Conservation (phyloP, 768 basidiomycete species). For the Lentinula sp. region DNA sequence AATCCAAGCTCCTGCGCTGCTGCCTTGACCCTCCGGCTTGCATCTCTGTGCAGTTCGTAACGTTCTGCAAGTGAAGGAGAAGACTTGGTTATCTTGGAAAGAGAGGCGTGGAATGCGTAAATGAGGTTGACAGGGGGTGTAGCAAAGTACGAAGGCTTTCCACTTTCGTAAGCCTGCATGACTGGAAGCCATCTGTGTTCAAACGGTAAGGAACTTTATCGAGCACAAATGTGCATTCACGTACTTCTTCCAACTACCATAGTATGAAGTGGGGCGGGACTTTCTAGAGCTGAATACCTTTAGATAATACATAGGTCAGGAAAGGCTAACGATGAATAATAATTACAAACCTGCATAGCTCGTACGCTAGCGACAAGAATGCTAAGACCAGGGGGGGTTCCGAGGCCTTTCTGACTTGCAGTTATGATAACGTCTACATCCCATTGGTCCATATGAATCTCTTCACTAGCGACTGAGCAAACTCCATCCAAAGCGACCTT, state of each 20-base stretch:
- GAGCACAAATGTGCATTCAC: background rate
- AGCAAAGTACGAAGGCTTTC: conserved; percentile 84
- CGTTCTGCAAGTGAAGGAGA: conserved; percentile 69
- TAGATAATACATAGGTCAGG: background rate
- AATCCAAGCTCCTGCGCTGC: conserved; percentile 65
- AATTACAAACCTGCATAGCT: conserved; percentile 56
- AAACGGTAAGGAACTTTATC: background rate
- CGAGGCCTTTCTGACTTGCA: conserved; percentile 89
- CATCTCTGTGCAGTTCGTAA: conserved; percentile 68
- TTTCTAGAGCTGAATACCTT: conserved; percentile 58
- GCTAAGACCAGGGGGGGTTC: conserved; percentile 89
- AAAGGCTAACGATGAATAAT: background rate
- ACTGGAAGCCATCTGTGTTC: conserved; percentile 75
- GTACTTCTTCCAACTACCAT: conserved; percentile 85
- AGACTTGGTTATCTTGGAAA: conserved; percentile 61
- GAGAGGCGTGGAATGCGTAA: conserved; percentile 83
- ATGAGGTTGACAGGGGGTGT: conserved; percentile 94
- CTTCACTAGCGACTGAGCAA: conserved; percentile 93
- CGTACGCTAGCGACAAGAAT: conserved; percentile 76
- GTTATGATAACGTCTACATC: conserved; percentile 82
- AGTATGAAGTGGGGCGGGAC: conserved; percentile 70
- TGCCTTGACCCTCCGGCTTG: conserved; percentile 62
- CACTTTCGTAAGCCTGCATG: conserved; percentile 89
- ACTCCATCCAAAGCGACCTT: conserved; percentile 88
- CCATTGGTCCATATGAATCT: conserved; percentile 94